Evolutionary conservation across 2,329 filamentous ascomycete genomes (phyloP).

Genomic region (Coniosporium tulheliwenetii): DNA sequence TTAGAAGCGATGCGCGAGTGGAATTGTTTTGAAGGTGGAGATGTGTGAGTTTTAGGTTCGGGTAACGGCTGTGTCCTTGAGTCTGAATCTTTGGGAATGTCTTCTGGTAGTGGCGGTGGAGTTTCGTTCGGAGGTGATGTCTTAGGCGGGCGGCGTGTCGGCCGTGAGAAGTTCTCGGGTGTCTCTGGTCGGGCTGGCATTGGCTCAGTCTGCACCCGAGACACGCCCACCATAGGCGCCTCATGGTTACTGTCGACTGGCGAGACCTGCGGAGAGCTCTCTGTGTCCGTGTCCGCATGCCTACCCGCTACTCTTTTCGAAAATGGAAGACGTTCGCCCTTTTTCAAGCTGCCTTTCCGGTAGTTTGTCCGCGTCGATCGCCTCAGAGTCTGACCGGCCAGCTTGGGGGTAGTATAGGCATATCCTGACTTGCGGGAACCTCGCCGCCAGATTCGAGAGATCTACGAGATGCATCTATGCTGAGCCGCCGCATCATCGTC

Average conservation of each 20-base stretch:
- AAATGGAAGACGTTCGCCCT: constrained; percentile 58
- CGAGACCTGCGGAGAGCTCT: constrained; percentile 33
- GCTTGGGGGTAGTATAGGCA: constrained; percentile 69
- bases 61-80: too few species aligned
- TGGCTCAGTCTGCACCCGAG: constrained; percentile 57
- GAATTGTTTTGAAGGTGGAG: constrained; percentile 29
- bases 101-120: too few species aligned
- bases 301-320: constrained; percentile 54
- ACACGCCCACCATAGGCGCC: constrained; percentile 36
- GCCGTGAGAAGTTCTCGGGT: constrained; percentile 44
- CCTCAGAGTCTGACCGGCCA: constrained; percentile 64
- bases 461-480: constrained; percentile 31
- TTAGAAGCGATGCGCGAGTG: constrained; percentile 41
- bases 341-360: constrained; percentile 70
- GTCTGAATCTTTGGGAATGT: too few species aligned
- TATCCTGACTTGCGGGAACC: constrained; percentile 44
- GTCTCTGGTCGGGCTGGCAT: constrained; percentile 20
- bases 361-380: constrained; percentile 89
- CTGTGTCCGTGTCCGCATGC: constrained; percentile 45
- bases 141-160: constrained; percentile 12
- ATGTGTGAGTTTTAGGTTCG: too few species aligned
- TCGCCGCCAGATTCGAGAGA: constrained; percentile 23
- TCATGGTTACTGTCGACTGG: constrained; percentile 22
- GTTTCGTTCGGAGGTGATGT: too few species aligned
- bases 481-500: constrained; percentile 55